These are phyloP conservation scores for Geosmithia morbida DNA, from an alignment of 2,329 filamentous ascomycete genomes.

Conservation along the genomic window DNA sequence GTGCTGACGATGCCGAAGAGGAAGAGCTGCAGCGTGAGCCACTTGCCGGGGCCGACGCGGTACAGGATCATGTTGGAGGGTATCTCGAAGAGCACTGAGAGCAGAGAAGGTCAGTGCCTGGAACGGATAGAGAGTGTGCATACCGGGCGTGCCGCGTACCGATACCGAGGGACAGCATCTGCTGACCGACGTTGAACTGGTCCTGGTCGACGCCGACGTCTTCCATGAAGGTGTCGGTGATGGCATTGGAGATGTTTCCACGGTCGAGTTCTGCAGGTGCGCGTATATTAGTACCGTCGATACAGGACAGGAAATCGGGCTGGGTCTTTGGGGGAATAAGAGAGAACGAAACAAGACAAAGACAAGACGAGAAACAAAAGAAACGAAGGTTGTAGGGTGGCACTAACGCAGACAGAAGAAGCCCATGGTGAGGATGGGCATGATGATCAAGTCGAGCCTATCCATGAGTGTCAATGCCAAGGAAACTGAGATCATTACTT, in stretches of 20 bases:
- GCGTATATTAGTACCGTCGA: constrained; percentile 36
- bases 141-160: neutral
- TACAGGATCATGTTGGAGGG: constrained; percentile 10
- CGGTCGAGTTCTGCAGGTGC: constrained; percentile 25
- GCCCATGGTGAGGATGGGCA: constrained; percentile 24
- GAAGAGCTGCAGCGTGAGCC: constrained; percentile 38
- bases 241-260: constrained; percentile 23
- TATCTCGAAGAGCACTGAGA: constrained; percentile 23
- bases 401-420: constrained; percentile 26
- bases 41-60: constrained; percentile 21
- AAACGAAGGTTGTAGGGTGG: neutral
- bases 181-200: constrained; percentile 30
- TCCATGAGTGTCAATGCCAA: neutral
- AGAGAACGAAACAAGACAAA: neutral
- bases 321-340: too few species aligned
- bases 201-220: constrained; percentile 31
- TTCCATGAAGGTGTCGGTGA: constrained; percentile 27
- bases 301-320: too few species aligned
- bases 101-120: neutral
- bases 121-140: too few species aligned
- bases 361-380: neutral
- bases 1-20: constrained; percentile 37
- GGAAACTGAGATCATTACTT: neutral
- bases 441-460: constrained; percentile 24
- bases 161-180: constrained; percentile 31